Conservation (phyloP, 768 basidiomycete species). For the Amanita rimosa region DNA sequence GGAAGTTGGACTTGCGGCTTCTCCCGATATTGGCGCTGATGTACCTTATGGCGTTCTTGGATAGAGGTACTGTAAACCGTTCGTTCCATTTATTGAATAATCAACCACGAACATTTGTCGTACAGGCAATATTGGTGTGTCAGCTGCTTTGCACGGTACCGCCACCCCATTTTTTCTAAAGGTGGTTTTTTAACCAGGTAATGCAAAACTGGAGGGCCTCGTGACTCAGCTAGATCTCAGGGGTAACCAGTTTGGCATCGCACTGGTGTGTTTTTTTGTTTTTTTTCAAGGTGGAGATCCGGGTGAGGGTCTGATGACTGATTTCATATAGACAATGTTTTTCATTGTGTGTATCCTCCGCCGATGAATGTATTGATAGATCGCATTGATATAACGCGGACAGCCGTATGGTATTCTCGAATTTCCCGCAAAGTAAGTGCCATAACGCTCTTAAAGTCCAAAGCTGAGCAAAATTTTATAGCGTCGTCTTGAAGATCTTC, state of each 20-base stretch:
- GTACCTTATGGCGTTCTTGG: constrained; percentile 55
- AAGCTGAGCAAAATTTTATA: constrained; percentile 11
- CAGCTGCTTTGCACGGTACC: neutral
- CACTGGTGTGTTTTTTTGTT: constrained; percentile 36
- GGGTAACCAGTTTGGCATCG: constrained; percentile 55
- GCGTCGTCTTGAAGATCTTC: constrained; percentile 48
- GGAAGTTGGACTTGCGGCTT: constrained; percentile 46
- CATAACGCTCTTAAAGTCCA: neutral
- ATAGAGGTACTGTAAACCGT: constrained; percentile 32
- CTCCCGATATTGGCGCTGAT: constrained; percentile 51
- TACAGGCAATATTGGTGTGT: constrained; percentile 46
- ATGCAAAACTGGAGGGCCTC: constrained; percentile 59
- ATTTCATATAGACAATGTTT: constrained; percentile 44
- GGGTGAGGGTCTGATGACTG: neutral
- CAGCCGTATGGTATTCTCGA: constrained; percentile 56
- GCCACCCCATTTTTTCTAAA: too few relatives aligned
- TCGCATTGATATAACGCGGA: neutral
- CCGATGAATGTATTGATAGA: too few relatives aligned
- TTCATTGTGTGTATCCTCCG: constrained; percentile 40
- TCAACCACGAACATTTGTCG: neutral
- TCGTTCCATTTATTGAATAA: neutral
- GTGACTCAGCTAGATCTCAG: constrained; percentile 40
- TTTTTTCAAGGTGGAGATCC: neutral
- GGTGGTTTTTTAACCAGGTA: constrained; percentile 27
- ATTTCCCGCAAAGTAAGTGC: constrained; percentile 53